A percentile compares a stretch with the other conserved stretches of the same genome.
Evolutionary conservation across 768 basidiomycete species (phyloP).

Genomic region (Lentinula sp.): DNA sequence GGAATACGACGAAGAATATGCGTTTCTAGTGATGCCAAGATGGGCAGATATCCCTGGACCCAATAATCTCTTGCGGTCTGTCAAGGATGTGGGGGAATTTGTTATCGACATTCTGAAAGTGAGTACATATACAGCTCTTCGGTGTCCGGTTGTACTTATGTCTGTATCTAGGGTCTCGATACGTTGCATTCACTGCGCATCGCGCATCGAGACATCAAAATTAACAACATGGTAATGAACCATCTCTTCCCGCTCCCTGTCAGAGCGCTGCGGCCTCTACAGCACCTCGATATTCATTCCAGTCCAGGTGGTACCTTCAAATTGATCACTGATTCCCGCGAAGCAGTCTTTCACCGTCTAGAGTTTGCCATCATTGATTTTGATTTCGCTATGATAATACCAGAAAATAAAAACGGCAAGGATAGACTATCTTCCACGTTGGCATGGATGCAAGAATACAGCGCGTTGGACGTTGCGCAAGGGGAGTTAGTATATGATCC

Average conservation of each 20-base stretch:
- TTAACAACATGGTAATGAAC: conserved; percentile 5
- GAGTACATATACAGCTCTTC: background rate
- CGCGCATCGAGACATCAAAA: conserved; percentile 5
- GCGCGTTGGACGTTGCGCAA: conserved; percentile 9
- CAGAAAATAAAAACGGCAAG: background rate
- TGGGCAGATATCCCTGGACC: conserved; percentile 7
- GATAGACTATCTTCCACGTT: background rate
- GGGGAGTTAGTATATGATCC: conserved; percentile 14
- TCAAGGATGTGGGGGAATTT: background rate
- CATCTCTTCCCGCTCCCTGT: conserved; percentile 2
- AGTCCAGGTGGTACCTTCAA: background rate
- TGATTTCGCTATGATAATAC: conserved; percentile 4
- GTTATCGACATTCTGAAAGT: background rate
- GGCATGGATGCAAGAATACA: conserved; percentile 7
- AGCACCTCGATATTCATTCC: background rate
- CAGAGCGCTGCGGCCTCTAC: background rate
- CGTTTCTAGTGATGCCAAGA: conserved; percentile 4
- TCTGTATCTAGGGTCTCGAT: background rate
- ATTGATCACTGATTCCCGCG: background rate
- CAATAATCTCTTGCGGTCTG: background rate
- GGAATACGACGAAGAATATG: conserved; percentile 2
- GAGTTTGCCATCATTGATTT: conserved; percentile 5
- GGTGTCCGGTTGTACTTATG: background rate
- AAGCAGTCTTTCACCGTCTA: background rate
- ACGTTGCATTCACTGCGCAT: conserved; percentile 1